A percentile compares a stretch with the other conserved stretches of the same genome.
Conservation (phyloP, 1,284 basidiomycete genomes). For the Sanghuangporus weigelae region DNA sequence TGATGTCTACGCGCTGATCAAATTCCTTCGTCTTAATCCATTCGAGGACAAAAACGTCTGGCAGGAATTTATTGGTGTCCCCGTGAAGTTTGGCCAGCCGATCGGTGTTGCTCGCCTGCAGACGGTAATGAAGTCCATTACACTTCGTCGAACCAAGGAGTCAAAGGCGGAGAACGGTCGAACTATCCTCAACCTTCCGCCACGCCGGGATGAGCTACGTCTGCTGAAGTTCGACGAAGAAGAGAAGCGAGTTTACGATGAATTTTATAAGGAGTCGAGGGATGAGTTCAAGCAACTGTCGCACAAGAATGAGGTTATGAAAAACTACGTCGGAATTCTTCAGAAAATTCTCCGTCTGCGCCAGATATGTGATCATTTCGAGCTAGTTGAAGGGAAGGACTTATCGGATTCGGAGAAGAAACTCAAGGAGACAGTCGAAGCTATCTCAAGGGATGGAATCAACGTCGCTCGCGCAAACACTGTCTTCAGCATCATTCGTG, state of each 20-base stretch:
- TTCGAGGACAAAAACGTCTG: conserved; percentile 92
- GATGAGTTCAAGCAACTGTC: conserved; percentile 86
- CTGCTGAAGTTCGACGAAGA: conserved; percentile 80
- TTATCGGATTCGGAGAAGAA: conserved; percentile 36
- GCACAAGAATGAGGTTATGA: conserved; percentile 87
- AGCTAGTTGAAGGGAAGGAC: conserved; percentile 80
- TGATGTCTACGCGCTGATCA: conserved; percentile 95
- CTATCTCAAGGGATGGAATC: conserved; percentile 81
- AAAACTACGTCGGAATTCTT: conserved; percentile 96
- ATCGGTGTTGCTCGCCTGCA: conserved; percentile 92
- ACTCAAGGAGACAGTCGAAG: conserved; percentile 72
- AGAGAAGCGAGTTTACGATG: conserved; percentile 85
- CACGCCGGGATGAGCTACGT: conserved; percentile 80
- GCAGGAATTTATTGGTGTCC: conserved; percentile 89
- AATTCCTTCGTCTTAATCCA: conserved; percentile 89
- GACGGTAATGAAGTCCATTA: conserved; percentile 95
- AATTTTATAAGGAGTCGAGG: conserved; percentile 84
- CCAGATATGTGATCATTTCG: conserved; percentile 96
- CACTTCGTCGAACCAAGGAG: conserved; percentile 94
- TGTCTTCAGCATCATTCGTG: conserved; percentile 78
- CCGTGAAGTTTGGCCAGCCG: conserved; percentile 89
- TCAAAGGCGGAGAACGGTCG: conserved; percentile 77
- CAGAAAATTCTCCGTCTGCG: conserved; percentile 93
- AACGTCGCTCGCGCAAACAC: conserved; percentile 68
- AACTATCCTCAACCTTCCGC: conserved; percentile 82